Evolutionary conservation across 1,284 basidiomycete species (phyloP).

Genomic region (Pulveroboletus ridleyi): DNA sequence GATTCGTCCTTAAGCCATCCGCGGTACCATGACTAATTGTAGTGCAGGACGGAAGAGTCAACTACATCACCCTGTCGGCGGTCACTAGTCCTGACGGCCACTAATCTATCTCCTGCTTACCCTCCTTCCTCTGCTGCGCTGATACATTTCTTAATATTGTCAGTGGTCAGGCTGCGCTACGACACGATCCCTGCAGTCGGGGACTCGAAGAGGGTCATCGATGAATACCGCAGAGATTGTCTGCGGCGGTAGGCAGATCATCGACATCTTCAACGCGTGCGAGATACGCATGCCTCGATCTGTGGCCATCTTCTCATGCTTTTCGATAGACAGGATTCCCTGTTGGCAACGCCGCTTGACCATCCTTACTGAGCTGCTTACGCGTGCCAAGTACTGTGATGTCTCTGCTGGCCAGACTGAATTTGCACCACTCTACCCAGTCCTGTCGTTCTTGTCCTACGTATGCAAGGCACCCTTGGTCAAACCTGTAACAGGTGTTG

Average conservation of each 20-base stretch:
- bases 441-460: constrained; percentile 90
- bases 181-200: constrained; percentile 86
- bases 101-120: constrained; percentile 75
- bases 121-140: constrained; percentile 77
- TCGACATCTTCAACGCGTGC: constrained; percentile 97
- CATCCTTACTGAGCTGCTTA: constrained; percentile 95
- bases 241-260: constrained; percentile 81
- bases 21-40: not conserved
- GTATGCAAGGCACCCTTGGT: constrained; percentile 99
- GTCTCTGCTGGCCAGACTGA: constrained; percentile 52
- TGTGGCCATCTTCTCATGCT: constrained; percentile 15
- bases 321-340: constrained; percentile 72
- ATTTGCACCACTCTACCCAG: constrained; percentile 86
- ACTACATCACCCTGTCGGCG: constrained; percentile 77
- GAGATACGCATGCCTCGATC: constrained; percentile 56
- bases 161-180: constrained; percentile 62
- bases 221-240: constrained; percentile 97
- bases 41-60: constrained; percentile 80
- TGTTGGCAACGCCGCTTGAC: constrained; percentile 96
- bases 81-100: constrained; percentile 69
- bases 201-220: constrained; percentile 97
- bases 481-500: constrained; percentile 94
- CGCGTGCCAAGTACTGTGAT: constrained; percentile 89
- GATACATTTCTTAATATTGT: constrained; percentile 58
- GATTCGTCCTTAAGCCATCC: not conserved